Evolutionary conservation across 1,139 yeast genomes (phyloP), one percentile per base, ranked within the genome.

Genomic region (Scheffersomyces parashehatae): DNA sequence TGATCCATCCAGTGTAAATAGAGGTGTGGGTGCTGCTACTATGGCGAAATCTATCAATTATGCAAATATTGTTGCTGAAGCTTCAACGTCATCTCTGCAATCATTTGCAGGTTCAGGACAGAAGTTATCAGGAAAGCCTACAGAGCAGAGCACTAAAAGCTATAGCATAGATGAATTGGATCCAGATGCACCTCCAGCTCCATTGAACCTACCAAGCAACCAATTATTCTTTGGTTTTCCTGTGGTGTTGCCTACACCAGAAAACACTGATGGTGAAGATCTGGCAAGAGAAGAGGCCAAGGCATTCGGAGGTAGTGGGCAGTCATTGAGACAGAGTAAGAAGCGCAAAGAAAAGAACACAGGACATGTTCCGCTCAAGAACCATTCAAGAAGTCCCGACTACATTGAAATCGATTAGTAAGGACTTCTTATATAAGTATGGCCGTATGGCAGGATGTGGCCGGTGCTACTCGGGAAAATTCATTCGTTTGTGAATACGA

Each of bases 171-270:
- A 68, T 36, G 76, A 72, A 41, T 61, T 76, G 45, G 80, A 76
- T 51, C 70, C 75, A 6, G 64, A 73, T 44, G 85, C 83, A 0
- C 81, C 84, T 3, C 87, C 95, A 1, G 86, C 82, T 1, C 87
- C 95, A 11, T 68, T 93, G 43, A 67, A 73, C 12, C 69, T 93
- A 37, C 96, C 97, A 0, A 85, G 77, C 33, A 96, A 96, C 28
- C 95, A 89, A 60, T 72, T 93, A 14, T 93, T 93, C 61, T 91
- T 95, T 64, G 99, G 99, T 1, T 93, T 85, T 62, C 97, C 98
- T 0, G 81, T 88, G 4, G 79, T 82, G 3, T 83, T 90, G n/a
- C 85, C 90, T 8, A 76, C 75, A 14, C 76, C 73, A 11, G 80
- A 72, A 37, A 75, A 68, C 28, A 66, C 62, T 0, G 67, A 59